Evolutionary conservation across 2,329 filamentous ascomycete species (phyloP), one percentile per base, ranked within the genome.

Genomic region (Talaromyces funiculosus): DNA sequence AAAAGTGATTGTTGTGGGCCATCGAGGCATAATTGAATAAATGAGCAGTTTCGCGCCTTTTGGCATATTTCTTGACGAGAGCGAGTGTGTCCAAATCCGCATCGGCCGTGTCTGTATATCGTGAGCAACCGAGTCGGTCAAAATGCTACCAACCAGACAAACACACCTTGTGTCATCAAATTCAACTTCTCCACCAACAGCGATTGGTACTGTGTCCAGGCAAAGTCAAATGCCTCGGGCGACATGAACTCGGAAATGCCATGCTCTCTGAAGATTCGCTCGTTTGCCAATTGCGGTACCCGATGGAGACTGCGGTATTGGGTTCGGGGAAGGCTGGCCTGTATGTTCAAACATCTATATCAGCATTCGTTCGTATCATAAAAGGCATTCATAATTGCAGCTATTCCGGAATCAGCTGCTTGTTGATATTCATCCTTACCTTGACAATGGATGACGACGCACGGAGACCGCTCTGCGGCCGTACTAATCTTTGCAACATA

Each of bases 1-100:
- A 81, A 65, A 80, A 79, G 73, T 86, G 83, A 75, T 86, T 97
- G 84, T 97, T 97, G 82, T 90, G 89, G 60, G 91, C 90, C 90
- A 96, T 96, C 68, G 90, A 96, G 75, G 94, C 94, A 75, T 95
- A 86, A 84, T 97, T 99, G 86, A 99, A 99, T 73, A 88, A 80
- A 67, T 87, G 82, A 43, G 94, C 94, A 64, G 84, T 81, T 67
- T 82, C 81, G 47, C 93, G 88, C 70, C 94, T 85, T 75, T 92
- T 90, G 62, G 93, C 90, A 62, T 88, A 88, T 70, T 85, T 81
- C 70, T 93, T 81, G 71, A 90, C 77, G 71, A 96, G 86, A 51
- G 86, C 80, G 75, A 89, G 86, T 63, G 85, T 75, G 55, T 82
- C 78, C 66, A 82, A 78, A 72, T 84, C 77, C 66, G 87, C 87